These are phyloP conservation scores for Limnanthes douglasii DNA, from an alignment of 345 rosid species.

Conservation along the genomic window DNA sequence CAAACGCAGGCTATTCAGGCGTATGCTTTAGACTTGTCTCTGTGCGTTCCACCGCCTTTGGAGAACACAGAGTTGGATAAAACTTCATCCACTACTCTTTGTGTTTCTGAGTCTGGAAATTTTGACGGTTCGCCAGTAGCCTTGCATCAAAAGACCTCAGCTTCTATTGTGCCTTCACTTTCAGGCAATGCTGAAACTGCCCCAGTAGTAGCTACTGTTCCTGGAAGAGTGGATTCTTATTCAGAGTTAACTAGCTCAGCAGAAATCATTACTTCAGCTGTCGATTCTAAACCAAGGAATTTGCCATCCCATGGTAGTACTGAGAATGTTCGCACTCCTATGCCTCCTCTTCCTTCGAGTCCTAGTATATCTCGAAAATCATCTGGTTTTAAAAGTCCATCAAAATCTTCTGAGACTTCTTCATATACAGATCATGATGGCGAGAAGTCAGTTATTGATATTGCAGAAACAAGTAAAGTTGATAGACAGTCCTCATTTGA, in stretches of 20 bases:
- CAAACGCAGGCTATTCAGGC: slow-evolving; percentile 74
- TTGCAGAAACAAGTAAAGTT: no score
- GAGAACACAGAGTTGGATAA: slow-evolving; percentile 35
- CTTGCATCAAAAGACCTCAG: slow-evolving; percentile 7
- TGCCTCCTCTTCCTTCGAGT: slow-evolving; percentile 26
- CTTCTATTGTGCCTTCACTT: slow-evolving; percentile 8
- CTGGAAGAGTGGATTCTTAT: slow-evolving; percentile 19
- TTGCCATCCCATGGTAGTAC: no score
- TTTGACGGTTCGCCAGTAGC: slow-evolving; percentile 12
- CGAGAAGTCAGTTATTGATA: slow-evolving; percentile 23
- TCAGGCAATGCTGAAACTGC: slow-evolving; percentile 15
- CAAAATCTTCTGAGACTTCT: no score
- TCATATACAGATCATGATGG: slow-evolving; percentile 18
- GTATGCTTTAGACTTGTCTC: slow-evolving; percentile 55
- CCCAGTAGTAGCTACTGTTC: slow-evolving; percentile 8
- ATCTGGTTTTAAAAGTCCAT: slow-evolving; percentile 30
- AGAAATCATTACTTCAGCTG: slow-evolving; percentile 9
- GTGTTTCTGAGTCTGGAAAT: slow-evolving; percentile 15
- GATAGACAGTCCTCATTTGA: slow-evolving; percentile 22
- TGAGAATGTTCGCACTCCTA: no score
- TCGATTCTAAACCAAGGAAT: slow-evolving; percentile 19
- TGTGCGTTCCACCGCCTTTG: slow-evolving; percentile 46
- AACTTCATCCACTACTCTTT: slow-evolving; percentile 24
- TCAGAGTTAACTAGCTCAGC: no score
- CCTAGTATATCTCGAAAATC: slow-evolving; percentile 23